Percentiles rank a stretch among this genome's conserved stretches.
Evolutionary conservation across 2,329 filamentous ascomycete genomes (phyloP).

Genomic region (Diplodia corticola): DNA sequence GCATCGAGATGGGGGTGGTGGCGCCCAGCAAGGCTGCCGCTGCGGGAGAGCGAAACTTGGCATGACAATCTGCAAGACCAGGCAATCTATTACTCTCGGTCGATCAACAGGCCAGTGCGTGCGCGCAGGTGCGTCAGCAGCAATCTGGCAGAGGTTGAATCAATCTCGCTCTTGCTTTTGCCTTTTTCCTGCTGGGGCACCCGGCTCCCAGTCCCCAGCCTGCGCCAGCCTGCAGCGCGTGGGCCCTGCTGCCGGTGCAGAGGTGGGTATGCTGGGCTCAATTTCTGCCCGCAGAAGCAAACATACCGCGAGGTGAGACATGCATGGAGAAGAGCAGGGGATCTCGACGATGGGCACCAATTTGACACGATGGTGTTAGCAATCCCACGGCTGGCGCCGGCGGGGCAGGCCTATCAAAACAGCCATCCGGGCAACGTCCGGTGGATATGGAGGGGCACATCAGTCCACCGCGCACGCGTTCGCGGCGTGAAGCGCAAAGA

Average conservation of each 20-base stretch:
- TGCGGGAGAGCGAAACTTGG: neutral
- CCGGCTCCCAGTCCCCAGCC: slow-evolving; percentile 13
- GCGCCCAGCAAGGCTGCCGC: neutral
- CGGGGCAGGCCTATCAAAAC: neutral
- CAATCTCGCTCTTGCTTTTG: slow-evolving; percentile 21
- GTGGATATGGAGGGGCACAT: neutral
- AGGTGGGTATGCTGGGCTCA: neutral
- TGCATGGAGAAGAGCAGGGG: slow-evolving; percentile 11
- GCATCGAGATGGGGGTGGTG: slow-evolving; percentile 8
- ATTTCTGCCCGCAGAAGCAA: slow-evolving; percentile 8
- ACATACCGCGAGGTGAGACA: slow-evolving; percentile 12
- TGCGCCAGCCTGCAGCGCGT: too few species aligned
- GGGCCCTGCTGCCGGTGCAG: slow-evolving; percentile 18
- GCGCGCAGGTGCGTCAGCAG: neutral
- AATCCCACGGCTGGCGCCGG: neutral
- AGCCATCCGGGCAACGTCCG: neutral
- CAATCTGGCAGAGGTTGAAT: neutral
- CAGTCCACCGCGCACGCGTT: slow-evolving; percentile 2
- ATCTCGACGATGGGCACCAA: neutral
- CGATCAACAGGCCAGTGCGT: neutral
- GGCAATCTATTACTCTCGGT: neutral
- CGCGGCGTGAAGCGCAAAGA: neutral
- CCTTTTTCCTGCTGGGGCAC: neutral
- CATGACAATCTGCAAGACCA: neutral
- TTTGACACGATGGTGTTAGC: slow-evolving; percentile 15